Percentiles rank a stretch among this genome's conserved stretches.
Conservation (phyloP, 2,329 filamentous ascomycete species). For the Ophiostoma tasmaniense region DNA sequence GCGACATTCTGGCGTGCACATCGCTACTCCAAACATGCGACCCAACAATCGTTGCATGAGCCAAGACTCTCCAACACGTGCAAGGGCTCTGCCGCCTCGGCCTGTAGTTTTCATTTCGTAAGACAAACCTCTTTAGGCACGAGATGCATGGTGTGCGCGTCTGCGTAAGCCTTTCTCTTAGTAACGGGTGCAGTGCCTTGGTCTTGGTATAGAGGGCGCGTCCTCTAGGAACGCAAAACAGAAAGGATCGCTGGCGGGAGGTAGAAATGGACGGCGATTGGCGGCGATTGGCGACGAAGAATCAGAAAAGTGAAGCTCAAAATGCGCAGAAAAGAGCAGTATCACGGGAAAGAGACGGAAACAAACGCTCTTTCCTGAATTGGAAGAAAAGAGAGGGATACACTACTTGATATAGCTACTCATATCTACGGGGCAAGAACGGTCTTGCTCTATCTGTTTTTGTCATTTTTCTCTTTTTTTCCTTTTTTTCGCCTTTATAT, state of each 20-base stretch:
- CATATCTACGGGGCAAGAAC: constrained; percentile 4
- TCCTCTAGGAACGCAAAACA: neutral
- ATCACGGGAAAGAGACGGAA: neutral
- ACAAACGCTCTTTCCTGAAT: neutral
- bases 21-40: neutral
- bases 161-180: neutral
- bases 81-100: neutral
- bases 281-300: neutral
- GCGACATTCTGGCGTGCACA: neutral
- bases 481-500: neutral
- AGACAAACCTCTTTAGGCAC: constrained; percentile 30
- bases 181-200: neutral
- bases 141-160: constrained; percentile 28
- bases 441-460: neutral
- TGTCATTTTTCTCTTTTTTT: neutral
- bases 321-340: neutral
- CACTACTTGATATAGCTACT: neutral
- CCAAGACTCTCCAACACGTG: neutral
- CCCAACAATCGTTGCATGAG: neutral
- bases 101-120: constrained; percentile 4
- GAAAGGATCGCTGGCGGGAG: neutral
- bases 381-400: neutral
- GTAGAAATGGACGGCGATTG: too few species aligned
- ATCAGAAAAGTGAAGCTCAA: neutral
- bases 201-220: neutral